A percentile compares a stretch with the other conserved stretches of the same genome.
These are phyloP conservation scores for Thuidium tamariscinum DNA, from an alignment of 225 moss, liverwort and hornwort species.

Conservation along the genomic window DNA sequence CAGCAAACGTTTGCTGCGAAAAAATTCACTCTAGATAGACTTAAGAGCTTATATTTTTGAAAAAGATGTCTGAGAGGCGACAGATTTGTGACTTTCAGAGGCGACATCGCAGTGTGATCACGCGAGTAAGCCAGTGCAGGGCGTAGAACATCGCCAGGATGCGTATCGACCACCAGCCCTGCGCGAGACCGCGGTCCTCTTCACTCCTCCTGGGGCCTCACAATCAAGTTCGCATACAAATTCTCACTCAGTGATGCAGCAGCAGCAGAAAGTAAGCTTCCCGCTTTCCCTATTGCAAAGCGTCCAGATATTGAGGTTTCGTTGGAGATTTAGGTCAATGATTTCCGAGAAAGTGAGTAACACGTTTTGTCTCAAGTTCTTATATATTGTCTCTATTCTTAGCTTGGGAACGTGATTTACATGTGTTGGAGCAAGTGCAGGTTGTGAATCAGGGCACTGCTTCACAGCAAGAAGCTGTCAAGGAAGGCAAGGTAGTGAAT, in stretches of 20 bases:
- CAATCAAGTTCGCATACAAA: not conserved
- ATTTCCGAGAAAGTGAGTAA: not conserved
- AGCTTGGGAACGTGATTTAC: not conserved
- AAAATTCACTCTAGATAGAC: not conserved
- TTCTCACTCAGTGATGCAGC: not conserved
- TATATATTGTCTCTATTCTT: not conserved
- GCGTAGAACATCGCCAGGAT: not conserved
- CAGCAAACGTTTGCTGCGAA: not conserved
- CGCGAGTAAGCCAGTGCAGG: not conserved
- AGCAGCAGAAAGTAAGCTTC: not conserved
- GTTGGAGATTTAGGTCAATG: not conserved
- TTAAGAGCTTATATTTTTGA: not conserved
- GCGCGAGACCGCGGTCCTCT: not conserved
- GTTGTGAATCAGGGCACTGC: not conserved
- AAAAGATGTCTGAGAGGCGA: not conserved
- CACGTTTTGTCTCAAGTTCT: not conserved
- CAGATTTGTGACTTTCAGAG: constrained; percentile 2
- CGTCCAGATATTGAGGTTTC: not conserved
- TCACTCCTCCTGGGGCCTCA: not conserved
- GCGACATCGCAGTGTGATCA: not conserved
- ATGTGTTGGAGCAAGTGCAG: not conserved
- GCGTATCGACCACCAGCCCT: constrained; percentile 1
- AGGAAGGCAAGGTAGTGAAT: not conserved
- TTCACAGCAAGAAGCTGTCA: not conserved
- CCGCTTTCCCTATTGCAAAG: not conserved